Conservation (phyloP, 768 basidiomycete species). For the Lactarius tabidus region DNA sequence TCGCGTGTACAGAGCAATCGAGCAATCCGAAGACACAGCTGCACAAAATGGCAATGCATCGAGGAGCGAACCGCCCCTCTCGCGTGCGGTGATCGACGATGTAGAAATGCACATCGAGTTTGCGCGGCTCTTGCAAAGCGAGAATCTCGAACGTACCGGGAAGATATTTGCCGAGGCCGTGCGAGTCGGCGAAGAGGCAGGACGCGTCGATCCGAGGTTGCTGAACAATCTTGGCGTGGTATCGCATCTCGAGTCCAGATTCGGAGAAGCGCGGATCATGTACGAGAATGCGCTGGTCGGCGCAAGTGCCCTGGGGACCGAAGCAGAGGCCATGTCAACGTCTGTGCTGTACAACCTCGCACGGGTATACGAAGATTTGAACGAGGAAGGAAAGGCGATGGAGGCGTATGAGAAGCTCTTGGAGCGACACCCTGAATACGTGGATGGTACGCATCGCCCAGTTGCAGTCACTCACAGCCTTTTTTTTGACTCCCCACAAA, state of each 20-base stretch:
- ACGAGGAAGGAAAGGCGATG: slow-evolving; percentile 65
- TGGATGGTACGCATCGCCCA: slow-evolving; percentile 64
- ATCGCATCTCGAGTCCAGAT: slow-evolving; percentile 62
- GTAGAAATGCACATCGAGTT: slow-evolving; percentile 89
- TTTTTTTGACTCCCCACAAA: slow-evolving; percentile 32
- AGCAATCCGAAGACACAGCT: slow-evolving; percentile 51
- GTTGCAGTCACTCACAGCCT: neutral
- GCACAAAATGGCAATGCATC: slow-evolving; percentile 29
- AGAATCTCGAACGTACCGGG: slow-evolving; percentile 67
- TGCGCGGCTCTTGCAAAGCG: slow-evolving; percentile 82
- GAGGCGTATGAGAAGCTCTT: slow-evolving; percentile 87
- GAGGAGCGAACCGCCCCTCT: slow-evolving; percentile 17
- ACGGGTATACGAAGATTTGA: slow-evolving; percentile 83
- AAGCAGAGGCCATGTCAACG: slow-evolving; percentile 70
- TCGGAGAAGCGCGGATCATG: slow-evolving; percentile 51
- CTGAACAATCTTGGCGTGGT: slow-evolving; percentile 80
- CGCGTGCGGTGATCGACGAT: slow-evolving; percentile 56
- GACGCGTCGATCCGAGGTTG: slow-evolving; percentile 57
- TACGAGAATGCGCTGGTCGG: slow-evolving; percentile 74
- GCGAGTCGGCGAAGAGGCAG: slow-evolving; percentile 49
- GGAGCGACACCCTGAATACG: slow-evolving; percentile 89
- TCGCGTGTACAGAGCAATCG: slow-evolving; percentile 61
- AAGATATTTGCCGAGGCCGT: slow-evolving; percentile 73
- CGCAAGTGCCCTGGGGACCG: slow-evolving; percentile 43
- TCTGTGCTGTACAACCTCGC: slow-evolving; percentile 90